phyloP scores from a whole-genome alignment of 345 rosid genomes.

The Chamaenerion angustifolium region DNA sequence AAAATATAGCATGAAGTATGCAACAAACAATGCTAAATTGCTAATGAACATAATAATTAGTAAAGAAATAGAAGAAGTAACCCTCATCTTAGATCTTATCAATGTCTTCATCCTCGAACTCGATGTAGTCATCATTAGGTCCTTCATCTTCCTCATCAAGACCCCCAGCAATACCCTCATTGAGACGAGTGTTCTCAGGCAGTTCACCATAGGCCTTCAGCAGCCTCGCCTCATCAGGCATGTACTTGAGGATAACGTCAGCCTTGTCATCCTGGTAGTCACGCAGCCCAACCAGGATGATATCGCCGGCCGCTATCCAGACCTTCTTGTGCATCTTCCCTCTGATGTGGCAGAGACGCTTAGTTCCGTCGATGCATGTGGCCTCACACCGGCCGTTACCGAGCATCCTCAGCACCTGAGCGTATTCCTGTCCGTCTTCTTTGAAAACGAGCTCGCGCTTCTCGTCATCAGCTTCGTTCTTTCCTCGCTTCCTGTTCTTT shows the following conservation, averaged over 20 bases:
- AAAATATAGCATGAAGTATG: too few relatives aligned
- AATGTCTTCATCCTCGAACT: constrained; percentile 38
- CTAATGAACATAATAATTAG: too few relatives aligned
- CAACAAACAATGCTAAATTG: too few relatives aligned
- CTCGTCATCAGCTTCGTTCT: constrained; percentile 42
- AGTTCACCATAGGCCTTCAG: constrained; percentile 37
- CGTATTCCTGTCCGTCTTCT: constrained; percentile 42
- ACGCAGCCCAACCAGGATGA: constrained; percentile 34
- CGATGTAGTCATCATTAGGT: constrained; percentile 25
- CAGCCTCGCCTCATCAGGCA: constrained; percentile 38
- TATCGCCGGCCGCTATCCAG: constrained; percentile 39
- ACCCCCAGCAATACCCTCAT: constrained; percentile 28
- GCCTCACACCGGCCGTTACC: constrained; percentile 43
- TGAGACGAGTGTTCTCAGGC: constrained; percentile 21
- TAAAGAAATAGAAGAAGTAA: too few relatives aligned
- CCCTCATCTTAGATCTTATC: constrained; percentile 19
- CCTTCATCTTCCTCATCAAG: constrained; percentile 35
- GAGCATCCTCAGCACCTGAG: constrained; percentile 37
- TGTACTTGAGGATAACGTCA: constrained; percentile 36
- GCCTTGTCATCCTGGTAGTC: constrained; percentile 47
- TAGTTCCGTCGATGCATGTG: constrained; percentile 33
- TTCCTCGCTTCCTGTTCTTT: constrained; percentile 44
- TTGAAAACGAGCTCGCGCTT: constrained; percentile 41
- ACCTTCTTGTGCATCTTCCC: constrained; percentile 53
- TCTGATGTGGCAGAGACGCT: constrained; percentile 39